Percentiles rank a stretch among this genome's conserved stretches.
phyloP scores from a whole-genome alignment of 139 green algal species.

The Tetraselmis chui region DNA sequence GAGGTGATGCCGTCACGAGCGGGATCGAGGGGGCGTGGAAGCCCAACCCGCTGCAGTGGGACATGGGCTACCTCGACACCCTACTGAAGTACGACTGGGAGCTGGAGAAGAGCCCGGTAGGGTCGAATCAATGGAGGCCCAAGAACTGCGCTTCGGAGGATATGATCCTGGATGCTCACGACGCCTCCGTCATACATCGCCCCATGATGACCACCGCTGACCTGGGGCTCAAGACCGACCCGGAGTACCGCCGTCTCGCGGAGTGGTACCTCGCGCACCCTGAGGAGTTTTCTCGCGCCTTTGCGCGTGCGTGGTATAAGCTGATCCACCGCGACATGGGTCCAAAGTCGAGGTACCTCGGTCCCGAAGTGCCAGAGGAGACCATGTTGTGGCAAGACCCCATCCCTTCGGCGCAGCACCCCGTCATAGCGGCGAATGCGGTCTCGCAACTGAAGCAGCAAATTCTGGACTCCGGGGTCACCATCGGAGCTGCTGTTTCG shows the following conservation, averaged over 20 bases:
- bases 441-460: slow-evolving; percentile 17
- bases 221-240: slow-evolving; percentile 28
- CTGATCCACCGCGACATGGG: slow-evolving; percentile 24
- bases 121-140: neutral
- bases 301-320: slow-evolving; percentile 14
- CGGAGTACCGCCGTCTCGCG: slow-evolving; percentile 17
- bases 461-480: neutral
- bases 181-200: too few relatives aligned
- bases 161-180: too few relatives aligned
- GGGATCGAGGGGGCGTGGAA: slow-evolving; percentile 42
- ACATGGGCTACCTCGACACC: slow-evolving; percentile 32
- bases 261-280: slow-evolving; percentile 13
- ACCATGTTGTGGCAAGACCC: slow-evolving; percentile 24
- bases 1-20: slow-evolving; percentile 33
- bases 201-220: slow-evolving; percentile 35
- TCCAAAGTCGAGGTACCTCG: slow-evolving; percentile 10
- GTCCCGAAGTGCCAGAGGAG: slow-evolving; percentile 2
- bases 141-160: neutral
- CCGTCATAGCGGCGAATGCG: slow-evolving; percentile 9
- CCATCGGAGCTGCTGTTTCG: neutral
- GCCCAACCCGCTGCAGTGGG: slow-evolving; percentile 19
- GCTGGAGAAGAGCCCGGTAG: slow-evolving; percentile 19
- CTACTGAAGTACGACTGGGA: slow-evolving; percentile 30
- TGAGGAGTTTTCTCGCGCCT: neutral
- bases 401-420: slow-evolving; percentile 8